Conservation (phyloP, 169 alveolate genomes). For the Plasmodium gallinaceum region DNA sequence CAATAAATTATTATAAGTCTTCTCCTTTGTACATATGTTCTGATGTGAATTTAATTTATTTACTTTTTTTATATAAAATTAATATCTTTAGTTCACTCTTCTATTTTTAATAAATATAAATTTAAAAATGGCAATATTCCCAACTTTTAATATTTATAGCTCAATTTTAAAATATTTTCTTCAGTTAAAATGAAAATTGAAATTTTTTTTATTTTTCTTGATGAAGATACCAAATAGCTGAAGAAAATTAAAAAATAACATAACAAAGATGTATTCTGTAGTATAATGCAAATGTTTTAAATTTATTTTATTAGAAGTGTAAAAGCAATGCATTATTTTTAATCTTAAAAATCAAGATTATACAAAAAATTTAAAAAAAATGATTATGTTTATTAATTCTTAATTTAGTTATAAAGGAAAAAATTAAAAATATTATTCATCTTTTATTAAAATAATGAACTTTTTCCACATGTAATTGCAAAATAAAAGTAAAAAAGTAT, state of each 20-base stretch:
- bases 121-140: not conserved
- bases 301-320: not conserved
- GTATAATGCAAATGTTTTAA: constrained; percentile 13
- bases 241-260: not conserved
- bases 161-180: constrained; percentile 5
- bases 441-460: constrained; percentile 16
- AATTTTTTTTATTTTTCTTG: constrained; percentile 7
- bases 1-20: not conserved
- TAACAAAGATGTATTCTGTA: constrained; percentile 1
- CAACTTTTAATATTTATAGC: not conserved
- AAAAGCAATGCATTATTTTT: not conserved
- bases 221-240: not conserved
- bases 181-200: constrained; percentile 8
- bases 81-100: not conserved
- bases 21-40: constrained; percentile 19
- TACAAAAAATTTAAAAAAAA: constrained; percentile 8
- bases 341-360: constrained; percentile 3
- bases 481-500: not conserved
- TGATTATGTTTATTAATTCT: not conserved
- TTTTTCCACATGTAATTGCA: constrained; percentile 13
- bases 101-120: constrained; percentile 11
- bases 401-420: constrained; percentile 18
- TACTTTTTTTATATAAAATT: constrained; percentile 9
- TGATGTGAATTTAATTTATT: not conserved
- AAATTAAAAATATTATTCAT: constrained; percentile 7